phyloP scores from a whole-genome alignment of 2,329 filamentous ascomycete genomes.

The Tolypocladium cylindrosporum region DNA sequence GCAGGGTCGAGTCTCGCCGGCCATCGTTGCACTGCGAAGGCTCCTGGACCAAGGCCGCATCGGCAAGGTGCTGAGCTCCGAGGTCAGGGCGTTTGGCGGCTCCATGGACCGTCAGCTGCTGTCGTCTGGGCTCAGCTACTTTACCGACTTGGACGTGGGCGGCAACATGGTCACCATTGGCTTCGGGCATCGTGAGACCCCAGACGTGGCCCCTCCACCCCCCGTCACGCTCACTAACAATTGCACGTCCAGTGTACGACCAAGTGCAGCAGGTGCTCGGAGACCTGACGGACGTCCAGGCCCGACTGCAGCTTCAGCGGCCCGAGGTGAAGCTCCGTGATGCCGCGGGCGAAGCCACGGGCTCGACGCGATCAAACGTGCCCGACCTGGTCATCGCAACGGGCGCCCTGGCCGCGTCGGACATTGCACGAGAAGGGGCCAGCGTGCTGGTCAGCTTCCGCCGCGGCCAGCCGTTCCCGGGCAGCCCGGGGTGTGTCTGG shows the following conservation, averaged over 20 bases:
- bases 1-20: conserved; percentile 38
- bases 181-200: conserved; percentile 28
- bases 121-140: conserved; percentile 31
- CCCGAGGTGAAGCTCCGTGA: conserved; percentile 25
- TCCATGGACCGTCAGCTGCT: conserved; percentile 21
- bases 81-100: conserved; percentile 28
- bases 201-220: background rate
- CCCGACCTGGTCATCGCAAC: conserved; percentile 29
- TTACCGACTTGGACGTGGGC: conserved; percentile 34
- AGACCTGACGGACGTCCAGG: conserved; percentile 26
- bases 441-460: conserved; percentile 34
- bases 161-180: conserved; percentile 33
- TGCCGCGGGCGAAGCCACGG: conserved; percentile 18
- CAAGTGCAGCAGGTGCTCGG: conserved; percentile 34
- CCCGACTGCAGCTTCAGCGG: conserved; percentile 34
- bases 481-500: conserved; percentile 35
- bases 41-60: conserved; percentile 34
- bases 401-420: background rate
- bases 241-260: conserved; percentile 28
- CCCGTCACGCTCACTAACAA: background rate
- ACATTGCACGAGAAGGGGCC: conserved; percentile 19
- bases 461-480: conserved; percentile 37
- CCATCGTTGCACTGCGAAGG: conserved; percentile 31
- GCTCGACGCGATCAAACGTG: conserved; percentile 26
- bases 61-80: conserved; percentile 42